phyloP scores from a whole-genome alignment of 73 alveolate genomes.

The Paramecium tetraurelia region DNA sequence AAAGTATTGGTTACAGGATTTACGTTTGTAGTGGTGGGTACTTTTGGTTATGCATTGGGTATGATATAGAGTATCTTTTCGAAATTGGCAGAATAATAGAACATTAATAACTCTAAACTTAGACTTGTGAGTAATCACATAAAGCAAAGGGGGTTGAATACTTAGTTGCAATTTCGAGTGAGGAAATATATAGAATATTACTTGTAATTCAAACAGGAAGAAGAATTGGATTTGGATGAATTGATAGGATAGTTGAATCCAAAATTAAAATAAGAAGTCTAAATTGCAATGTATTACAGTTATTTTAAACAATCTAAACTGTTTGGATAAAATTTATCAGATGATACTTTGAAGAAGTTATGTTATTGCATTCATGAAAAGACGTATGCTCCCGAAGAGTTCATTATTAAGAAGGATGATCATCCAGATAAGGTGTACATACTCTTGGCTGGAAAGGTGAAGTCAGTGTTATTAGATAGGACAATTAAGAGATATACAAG shows the following conservation, averaged over 20 bases:
- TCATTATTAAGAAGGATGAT: not conserved
- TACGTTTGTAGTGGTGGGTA: not conserved
- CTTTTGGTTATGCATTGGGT: slow-evolving; percentile 31
- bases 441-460: not conserved
- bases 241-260: slow-evolving; percentile 29
- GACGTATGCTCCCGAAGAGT: slow-evolving; percentile 42
- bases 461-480: not conserved
- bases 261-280: not conserved
- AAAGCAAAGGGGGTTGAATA: not conserved
- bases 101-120: not conserved
- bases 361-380: not conserved
- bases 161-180: not conserved
- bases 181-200: slow-evolving; percentile 37
- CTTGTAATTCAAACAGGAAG: not conserved
- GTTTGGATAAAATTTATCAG: not conserved
- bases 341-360: not conserved
- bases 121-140: slow-evolving; percentile 7
- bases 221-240: slow-evolving; percentile 20
- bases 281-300: not conserved
- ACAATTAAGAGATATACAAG: not conserved
- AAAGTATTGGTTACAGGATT: not conserved
- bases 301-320: not conserved
- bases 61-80: slow-evolving; percentile 18
- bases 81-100: slow-evolving; percentile 1
- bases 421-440: slow-evolving; percentile 1